A percentile compares a stretch with the other conserved stretches of the same genome.
These are phyloP conservation scores for Pseudogymnoascus sp. DNA, from an alignment of 2,329 filamentous ascomycete species.

Conservation along the genomic window DNA sequence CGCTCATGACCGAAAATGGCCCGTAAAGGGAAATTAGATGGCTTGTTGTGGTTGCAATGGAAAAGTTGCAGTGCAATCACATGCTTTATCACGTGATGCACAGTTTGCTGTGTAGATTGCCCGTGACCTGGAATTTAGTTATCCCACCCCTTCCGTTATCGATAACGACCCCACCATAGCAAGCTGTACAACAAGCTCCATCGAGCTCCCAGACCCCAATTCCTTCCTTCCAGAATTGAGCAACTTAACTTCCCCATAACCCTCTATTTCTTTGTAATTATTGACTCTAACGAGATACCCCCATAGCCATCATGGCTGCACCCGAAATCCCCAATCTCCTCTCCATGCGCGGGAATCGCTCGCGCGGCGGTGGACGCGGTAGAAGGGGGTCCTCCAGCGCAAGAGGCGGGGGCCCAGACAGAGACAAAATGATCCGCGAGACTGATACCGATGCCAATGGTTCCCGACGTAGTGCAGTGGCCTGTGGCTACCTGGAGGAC, in stretches of 20 bases:
- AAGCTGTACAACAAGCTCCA: not conserved
- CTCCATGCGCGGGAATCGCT: slow-evolving; percentile 42
- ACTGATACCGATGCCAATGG: slow-evolving; percentile 89
- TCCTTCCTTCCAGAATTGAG: not conserved
- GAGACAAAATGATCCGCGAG: slow-evolving; percentile 71
- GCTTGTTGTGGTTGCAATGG: not conserved
- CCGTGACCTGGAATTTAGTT: not conserved
- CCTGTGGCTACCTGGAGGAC: slow-evolving; percentile 76
- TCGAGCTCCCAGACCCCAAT: not conserved
- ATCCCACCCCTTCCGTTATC: not conserved
- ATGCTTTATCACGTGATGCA: not conserved
- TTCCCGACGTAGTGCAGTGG: slow-evolving; percentile 80
- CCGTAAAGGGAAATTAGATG: not conserved
- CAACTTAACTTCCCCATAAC: not conserved
- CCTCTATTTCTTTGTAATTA: not conserved
- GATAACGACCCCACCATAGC: not conserved
- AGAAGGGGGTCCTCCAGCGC: slow-evolving; percentile 15
- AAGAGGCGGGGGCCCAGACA: slow-evolving; percentile 23
- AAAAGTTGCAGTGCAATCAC: not conserved
- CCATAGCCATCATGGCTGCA: not conserved
- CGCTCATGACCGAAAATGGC: not conserved
- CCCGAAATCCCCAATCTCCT: slow-evolving; percentile 66
- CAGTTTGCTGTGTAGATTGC: not conserved
- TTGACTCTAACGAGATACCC: not conserved
- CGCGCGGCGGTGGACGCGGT: slow-evolving; percentile 34